phyloP scores from a whole-genome alignment of 2,329 filamentous ascomycete genomes.

The Tolypocladium ophioglossoides region DNA sequence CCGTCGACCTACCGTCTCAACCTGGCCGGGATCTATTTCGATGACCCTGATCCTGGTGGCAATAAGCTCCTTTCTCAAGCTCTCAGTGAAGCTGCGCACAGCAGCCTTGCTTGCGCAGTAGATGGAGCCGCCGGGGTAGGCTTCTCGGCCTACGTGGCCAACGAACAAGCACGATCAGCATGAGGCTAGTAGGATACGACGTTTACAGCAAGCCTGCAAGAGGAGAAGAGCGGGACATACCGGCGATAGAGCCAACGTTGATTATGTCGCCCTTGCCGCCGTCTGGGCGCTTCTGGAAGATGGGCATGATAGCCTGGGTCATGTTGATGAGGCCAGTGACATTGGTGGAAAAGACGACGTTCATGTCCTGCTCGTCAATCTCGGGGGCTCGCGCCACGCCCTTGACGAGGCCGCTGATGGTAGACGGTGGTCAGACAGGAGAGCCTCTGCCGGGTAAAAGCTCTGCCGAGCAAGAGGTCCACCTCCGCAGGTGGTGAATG shows the following conservation, averaged over 20 bases:
- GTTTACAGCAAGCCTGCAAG: background rate
- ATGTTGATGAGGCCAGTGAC: slow-evolving; percentile 92
- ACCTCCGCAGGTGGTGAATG: background rate
- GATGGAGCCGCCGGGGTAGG: slow-evolving; percentile 76
- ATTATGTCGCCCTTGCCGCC: slow-evolving; percentile 86
- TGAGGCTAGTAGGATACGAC: background rate
- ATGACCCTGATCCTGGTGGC: slow-evolving; percentile 73
- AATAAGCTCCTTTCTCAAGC: slow-evolving; percentile 73
- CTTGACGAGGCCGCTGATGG: slow-evolving; percentile 68
- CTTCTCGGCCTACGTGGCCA: slow-evolving; percentile 50
- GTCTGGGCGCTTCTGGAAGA: slow-evolving; percentile 66
- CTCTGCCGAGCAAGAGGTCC: background rate
- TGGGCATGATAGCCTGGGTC: slow-evolving; percentile 80
- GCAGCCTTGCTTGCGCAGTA: slow-evolving; percentile 93
- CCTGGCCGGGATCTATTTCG: slow-evolving; percentile 83
- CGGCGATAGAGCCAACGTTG: slow-evolving; percentile 88
- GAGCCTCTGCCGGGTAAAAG: background rate
- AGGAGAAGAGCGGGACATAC: slow-evolving; percentile 8
- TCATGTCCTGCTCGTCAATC: slow-evolving; percentile 73
- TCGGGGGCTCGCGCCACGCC: slow-evolving; percentile 77
- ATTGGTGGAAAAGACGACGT: slow-evolving; percentile 85
- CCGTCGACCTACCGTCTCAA: slow-evolving; percentile 58
- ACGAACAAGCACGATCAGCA: background rate
- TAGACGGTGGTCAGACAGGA: background rate
- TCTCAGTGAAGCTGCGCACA: slow-evolving; percentile 73